Conservation (phyloP, 2,329 filamentous ascomycete genomes). For the Paraconiothyrium sp. region DNA sequence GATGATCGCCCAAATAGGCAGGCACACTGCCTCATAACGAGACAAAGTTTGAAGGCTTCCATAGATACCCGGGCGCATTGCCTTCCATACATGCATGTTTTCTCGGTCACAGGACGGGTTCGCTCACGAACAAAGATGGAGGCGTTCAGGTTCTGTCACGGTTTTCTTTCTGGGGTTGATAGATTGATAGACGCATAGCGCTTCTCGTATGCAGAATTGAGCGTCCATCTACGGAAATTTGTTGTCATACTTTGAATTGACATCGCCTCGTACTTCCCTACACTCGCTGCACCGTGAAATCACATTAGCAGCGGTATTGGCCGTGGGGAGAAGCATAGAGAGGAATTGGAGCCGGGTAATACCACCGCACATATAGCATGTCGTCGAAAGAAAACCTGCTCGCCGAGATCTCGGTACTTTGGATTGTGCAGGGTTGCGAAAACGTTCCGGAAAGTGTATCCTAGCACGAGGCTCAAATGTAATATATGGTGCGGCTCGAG, state of each 20-base stretch:
- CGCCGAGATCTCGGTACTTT: not conserved
- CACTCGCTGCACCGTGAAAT: no score
- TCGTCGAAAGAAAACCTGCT: slow-evolving; percentile 2
- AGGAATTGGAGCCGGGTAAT: not conserved
- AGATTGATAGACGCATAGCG: slow-evolving; percentile 40
- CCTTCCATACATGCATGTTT: not conserved
- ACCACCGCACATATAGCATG: slow-evolving; percentile 6
- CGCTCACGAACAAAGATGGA: not conserved
- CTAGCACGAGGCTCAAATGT: no score
- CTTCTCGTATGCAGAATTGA: slow-evolving; percentile 39
- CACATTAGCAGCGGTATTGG: no score
- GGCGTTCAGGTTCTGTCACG: not conserved
- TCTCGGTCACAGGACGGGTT: not conserved
- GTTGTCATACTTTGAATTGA: not conserved
- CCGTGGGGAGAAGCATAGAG: no score
- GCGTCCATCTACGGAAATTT: slow-evolving; percentile 39
- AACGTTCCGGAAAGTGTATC: no score
- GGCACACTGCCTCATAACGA: not conserved
- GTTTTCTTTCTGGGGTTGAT: not conserved
- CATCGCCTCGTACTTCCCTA: not conserved
- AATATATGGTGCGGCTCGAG: not conserved
- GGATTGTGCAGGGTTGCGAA: no score
- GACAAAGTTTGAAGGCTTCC: not conserved
- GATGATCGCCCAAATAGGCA: no score
- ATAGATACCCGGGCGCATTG: not conserved